Conservation (phyloP, 2,329 filamentous ascomycete genomes). For the Colletotrichum horii region DNA sequence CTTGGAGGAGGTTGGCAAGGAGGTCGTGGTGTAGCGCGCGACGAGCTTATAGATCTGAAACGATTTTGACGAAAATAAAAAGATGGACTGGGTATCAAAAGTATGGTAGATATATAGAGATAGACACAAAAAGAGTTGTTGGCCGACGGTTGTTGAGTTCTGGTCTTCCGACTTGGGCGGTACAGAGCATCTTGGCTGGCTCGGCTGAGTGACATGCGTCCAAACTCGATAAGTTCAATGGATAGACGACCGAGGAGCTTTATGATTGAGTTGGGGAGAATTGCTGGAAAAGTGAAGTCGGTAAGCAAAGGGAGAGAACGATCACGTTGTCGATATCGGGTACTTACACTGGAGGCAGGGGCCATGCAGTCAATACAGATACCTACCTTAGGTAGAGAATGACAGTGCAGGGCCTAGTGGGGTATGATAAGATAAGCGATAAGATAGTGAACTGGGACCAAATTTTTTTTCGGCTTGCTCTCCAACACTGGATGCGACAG, state of each 20-base stretch:
- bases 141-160: not conserved
- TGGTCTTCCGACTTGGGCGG: not conserved
- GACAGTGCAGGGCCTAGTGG: not conserved
- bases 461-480: conserved; percentile 1
- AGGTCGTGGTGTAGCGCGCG: conserved; percentile 21
- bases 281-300: not conserved
- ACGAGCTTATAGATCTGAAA: too few relatives aligned
- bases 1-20: conserved; percentile 50
- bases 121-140: not conserved
- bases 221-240: not conserved
- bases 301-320: not conserved
- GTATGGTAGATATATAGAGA: not conserved
- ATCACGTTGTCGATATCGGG: not conserved
- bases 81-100: not conserved
- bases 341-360: not conserved
- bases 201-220: not conserved
- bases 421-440: conserved; percentile 24
- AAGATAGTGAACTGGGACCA: conserved; percentile 19
- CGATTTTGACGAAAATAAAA: not conserved
- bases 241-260: not conserved
- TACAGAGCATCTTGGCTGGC: not conserved
- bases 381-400: not conserved
- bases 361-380: not conserved
- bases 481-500: not conserved
- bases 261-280: not conserved